phyloP scores from a whole-genome alignment of 306 rosid genomes.

The Pueraria montana region DNA sequence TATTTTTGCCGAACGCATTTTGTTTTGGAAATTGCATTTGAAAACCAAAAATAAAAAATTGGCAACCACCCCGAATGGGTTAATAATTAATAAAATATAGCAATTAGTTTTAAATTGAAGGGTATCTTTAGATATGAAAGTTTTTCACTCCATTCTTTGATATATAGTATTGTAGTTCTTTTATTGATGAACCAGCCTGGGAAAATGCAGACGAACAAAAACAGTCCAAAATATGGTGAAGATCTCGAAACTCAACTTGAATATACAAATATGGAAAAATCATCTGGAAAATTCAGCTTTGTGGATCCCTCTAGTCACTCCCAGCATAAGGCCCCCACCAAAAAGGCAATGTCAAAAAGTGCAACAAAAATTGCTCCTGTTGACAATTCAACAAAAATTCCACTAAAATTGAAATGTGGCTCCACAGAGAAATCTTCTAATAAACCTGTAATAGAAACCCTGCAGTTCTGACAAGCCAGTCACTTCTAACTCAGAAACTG shows the following conservation, averaged over 20 bases:
- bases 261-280: conserved; percentile 72
- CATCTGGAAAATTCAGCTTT: conserved; percentile 63
- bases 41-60: too few species aligned
- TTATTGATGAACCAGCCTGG: conserved; percentile 72
- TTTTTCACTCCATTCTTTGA: conserved; percentile 37
- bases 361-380: conserved; percentile 67
- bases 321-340: conserved; percentile 68
- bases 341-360: conserved; percentile 71
- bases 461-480: conserved; percentile 69
- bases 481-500: conserved; percentile 82
- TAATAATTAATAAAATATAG: too few species aligned
- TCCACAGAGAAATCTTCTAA: conserved; percentile 77
- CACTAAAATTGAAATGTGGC: conserved; percentile 86
- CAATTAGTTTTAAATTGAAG: neutral
- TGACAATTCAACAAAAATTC: conserved; percentile 64
- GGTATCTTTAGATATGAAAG: conserved; percentile 1
- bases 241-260: conserved; percentile 75
- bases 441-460: conserved; percentile 59
- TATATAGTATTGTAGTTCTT: conserved; percentile 36
- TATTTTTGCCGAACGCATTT: too few species aligned
- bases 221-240: conserved; percentile 94
- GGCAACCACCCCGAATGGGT: too few species aligned
- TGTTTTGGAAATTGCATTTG: too few species aligned
- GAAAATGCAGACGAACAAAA: conserved; percentile 97
- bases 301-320: conserved; percentile 69